A percentile compares a stretch with the other conserved stretches of the same genome.
phyloP scores from a whole-genome alignment of 441 rosid species.

The Breynia disticha region DNA sequence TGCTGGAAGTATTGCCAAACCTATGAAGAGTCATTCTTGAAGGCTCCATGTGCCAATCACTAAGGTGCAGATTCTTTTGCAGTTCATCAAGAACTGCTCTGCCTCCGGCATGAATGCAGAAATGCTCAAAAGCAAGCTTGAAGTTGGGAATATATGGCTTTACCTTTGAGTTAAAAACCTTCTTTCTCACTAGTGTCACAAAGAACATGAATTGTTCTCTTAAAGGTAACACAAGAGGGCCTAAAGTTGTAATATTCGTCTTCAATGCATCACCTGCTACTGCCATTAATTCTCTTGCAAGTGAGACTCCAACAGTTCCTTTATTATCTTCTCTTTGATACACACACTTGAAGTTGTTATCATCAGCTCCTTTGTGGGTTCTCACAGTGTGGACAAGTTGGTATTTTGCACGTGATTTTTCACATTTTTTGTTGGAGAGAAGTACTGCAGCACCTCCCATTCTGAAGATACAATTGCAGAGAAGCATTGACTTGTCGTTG shows the following conservation, averaged over 20 bases:
- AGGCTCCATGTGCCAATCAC: slow-evolving; percentile 68
- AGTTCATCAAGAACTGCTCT: slow-evolving; percentile 68
- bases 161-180: slow-evolving; percentile 38
- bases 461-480: slow-evolving; percentile 71
- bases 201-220: slow-evolving; percentile 60
- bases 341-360: slow-evolving; percentile 49
- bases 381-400: slow-evolving; percentile 50
- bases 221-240: slow-evolving; percentile 66
- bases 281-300: slow-evolving; percentile 53
- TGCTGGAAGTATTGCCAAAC: slow-evolving; percentile 71
- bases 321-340: slow-evolving; percentile 51
- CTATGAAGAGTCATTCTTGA: slow-evolving; percentile 69
- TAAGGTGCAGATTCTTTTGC: slow-evolving; percentile 55
- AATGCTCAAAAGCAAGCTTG: slow-evolving; percentile 62
- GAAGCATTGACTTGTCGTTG: slow-evolving; percentile 63
- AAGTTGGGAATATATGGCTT: slow-evolving; percentile 72
- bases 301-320: slow-evolving; percentile 58
- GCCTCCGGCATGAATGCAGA: slow-evolving; percentile 79
- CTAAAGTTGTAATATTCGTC: slow-evolving; percentile 62
- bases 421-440: slow-evolving; percentile 49
- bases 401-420: slow-evolving; percentile 52
- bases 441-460: slow-evolving; percentile 77
- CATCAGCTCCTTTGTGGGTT: slow-evolving; percentile 68
- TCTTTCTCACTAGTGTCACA: slow-evolving; percentile 34
- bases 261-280: slow-evolving; percentile 74